Conservation (phyloP, 108 stramenopile species). For the Fragilaria crotonensis region DNA sequence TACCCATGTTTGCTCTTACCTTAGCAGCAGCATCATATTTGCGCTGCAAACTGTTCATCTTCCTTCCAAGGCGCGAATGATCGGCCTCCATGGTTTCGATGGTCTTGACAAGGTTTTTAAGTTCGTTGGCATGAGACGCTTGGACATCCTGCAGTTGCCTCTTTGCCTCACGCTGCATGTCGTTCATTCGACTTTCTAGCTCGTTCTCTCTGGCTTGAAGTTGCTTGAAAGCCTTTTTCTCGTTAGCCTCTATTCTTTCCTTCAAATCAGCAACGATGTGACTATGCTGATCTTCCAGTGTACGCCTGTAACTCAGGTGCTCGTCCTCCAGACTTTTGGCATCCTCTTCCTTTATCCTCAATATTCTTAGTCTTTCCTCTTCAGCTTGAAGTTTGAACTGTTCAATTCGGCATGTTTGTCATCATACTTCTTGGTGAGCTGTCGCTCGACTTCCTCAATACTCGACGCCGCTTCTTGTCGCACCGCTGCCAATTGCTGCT, state of each 20-base stretch:
- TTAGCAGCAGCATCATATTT: not conserved
- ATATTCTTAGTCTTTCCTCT: conserved; percentile 4
- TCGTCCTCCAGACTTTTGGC: not conserved
- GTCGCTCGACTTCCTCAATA: conserved; percentile 4
- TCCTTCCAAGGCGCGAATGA: not conserved
- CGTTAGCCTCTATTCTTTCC: conserved; percentile 7
- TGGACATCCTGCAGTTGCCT: not conserved
- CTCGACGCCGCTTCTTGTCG: conserved; percentile 2
- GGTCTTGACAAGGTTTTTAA: not conserved
- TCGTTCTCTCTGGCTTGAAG: conserved; percentile 3
- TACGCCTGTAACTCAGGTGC: not conserved
- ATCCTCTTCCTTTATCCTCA: conserved; percentile 1
- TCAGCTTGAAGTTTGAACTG: conserved; percentile 9
- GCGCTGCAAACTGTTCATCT: not conserved
- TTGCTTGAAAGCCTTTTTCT: not conserved
- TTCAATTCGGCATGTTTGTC: conserved; percentile 5
- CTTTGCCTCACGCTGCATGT: conserved; percentile 9
- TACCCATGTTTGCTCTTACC: not conserved
- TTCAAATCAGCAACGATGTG: conserved; percentile 7
- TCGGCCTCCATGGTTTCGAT: not conserved
- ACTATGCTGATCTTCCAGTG: conserved; percentile 7
- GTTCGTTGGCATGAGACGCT: not conserved
- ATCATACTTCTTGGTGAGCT: conserved; percentile 2
- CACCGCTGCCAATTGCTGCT: not conserved
- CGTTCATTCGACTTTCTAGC: conserved; percentile 4